phyloP scores from a whole-genome alignment of 306 rosid genomes.

The Carpinus fangiana region DNA sequence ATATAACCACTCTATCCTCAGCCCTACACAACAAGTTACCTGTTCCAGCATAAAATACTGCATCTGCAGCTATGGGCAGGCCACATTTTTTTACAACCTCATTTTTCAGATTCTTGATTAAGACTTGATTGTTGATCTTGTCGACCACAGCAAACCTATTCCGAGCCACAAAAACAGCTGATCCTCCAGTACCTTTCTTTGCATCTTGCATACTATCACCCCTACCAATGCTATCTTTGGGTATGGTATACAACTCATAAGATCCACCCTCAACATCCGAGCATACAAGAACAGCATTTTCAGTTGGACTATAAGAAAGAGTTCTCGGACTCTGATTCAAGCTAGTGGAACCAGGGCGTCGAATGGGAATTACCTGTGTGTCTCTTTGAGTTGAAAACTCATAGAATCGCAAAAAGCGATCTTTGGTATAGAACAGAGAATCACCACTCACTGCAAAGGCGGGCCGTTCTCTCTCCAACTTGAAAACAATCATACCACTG shows the following conservation, averaged over 20 bases:
- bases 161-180: conserved; percentile 89
- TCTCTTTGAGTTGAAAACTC: conserved; percentile 84
- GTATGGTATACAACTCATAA: conserved; percentile 78
- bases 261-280: conserved; percentile 91
- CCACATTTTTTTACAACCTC: conserved; percentile 70
- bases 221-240: conserved; percentile 72
- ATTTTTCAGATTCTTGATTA: conserved; percentile 69
- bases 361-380: conserved; percentile 75
- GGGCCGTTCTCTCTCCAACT: conserved; percentile 92
- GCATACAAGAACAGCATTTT: conserved; percentile 87
- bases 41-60: conserved; percentile 88
- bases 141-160: conserved; percentile 93
- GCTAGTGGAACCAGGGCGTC: conserved; percentile 76
- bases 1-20: conserved; percentile 79
- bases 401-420: conserved; percentile 78
- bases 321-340: conserved; percentile 89
- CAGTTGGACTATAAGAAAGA: conserved; percentile 78
- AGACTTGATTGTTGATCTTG: conserved; percentile 68
- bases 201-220: conserved; percentile 80
- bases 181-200: conserved; percentile 88
- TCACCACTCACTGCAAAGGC: conserved; percentile 87
- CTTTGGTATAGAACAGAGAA: conserved; percentile 71
- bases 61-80: conserved; percentile 75
- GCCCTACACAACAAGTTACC: conserved; percentile 82
- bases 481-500: conserved; percentile 94